Conservation (phyloP, 805 yeast species). For the Metschnikowia santaceciliae region DNA sequence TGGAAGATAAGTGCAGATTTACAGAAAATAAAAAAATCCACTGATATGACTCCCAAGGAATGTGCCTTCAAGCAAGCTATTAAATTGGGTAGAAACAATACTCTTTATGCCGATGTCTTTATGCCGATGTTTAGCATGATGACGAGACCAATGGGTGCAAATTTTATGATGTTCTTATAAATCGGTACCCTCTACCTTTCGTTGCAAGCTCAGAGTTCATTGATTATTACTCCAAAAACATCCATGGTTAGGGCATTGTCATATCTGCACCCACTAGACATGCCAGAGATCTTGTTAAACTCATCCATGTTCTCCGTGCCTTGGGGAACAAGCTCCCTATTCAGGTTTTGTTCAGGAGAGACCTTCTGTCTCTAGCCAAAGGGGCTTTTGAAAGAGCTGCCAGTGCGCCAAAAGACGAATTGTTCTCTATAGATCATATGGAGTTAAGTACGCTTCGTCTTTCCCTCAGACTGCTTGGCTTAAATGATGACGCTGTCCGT, state of each 20-base stretch:
- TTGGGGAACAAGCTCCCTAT: slow-evolving; percentile 48
- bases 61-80: no score
- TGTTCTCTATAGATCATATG: slow-evolving; percentile 19
- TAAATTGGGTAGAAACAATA: no score
- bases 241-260: slow-evolving; percentile 51
- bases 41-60: no score
- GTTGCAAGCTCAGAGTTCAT: slow-evolving; percentile 7
- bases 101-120: no score
- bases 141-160: no score
- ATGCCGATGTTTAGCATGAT: no score
- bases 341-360: slow-evolving; percentile 31
- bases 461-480: slow-evolving; percentile 5
- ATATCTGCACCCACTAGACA: slow-evolving; percentile 46
- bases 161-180: no score
- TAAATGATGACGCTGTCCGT: background rate
- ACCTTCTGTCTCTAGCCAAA: slow-evolving; percentile 24
- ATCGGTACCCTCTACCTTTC: background rate
- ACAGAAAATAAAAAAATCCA: no score
- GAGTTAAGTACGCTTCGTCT: slow-evolving; percentile 6
- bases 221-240: slow-evolving; percentile 13
- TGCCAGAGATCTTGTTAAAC: slow-evolving; percentile 44
- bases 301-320: slow-evolving; percentile 47
- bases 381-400: slow-evolving; percentile 20
- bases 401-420: slow-evolving; percentile 11
- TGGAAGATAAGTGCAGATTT: no score